phyloP scores from a whole-genome alignment of 352 stramenopile species.

The Phytophthora palmivora region DNA sequence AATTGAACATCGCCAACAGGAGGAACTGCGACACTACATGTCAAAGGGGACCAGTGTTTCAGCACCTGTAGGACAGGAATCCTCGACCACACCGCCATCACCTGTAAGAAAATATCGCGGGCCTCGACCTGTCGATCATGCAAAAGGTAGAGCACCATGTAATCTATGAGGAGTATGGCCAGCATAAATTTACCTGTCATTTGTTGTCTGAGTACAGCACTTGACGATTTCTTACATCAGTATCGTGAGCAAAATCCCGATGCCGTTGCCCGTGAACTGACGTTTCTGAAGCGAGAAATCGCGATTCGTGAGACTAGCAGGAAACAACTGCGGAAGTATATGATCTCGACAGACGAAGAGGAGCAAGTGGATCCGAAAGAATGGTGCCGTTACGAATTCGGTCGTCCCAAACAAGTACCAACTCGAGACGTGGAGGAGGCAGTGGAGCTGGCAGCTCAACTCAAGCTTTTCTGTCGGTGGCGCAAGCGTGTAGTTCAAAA shows the following conservation, averaged over 20 bases:
- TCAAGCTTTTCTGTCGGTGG: slow-evolving; percentile 67
- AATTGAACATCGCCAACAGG: slow-evolving; percentile 49
- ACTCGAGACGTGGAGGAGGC: slow-evolving; percentile 55
- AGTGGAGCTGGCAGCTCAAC: slow-evolving; percentile 58
- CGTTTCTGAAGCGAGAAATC: slow-evolving; percentile 67
- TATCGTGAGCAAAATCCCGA: slow-evolving; percentile 48
- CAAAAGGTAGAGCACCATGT: slow-evolving; percentile 37
- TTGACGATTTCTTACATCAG: slow-evolving; percentile 52
- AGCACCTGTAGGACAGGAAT: neutral
- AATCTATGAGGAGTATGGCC: neutral
- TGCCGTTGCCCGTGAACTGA: slow-evolving; percentile 54
- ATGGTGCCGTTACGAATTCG: slow-evolving; percentile 67
- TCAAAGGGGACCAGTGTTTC: slow-evolving; percentile 6
- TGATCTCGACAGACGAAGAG: slow-evolving; percentile 70
- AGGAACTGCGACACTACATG: slow-evolving; percentile 48
- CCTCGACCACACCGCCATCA: slow-evolving; percentile 6
- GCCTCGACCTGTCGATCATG: slow-evolving; percentile 60
- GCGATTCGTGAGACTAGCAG: slow-evolving; percentile 65
- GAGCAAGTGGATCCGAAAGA: slow-evolving; percentile 66
- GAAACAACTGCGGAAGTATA: slow-evolving; percentile 69
- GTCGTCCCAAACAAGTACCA: slow-evolving; percentile 48
- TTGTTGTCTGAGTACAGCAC: slow-evolving; percentile 28
- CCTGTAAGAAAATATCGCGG: slow-evolving; percentile 38
- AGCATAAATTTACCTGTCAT: neutral
- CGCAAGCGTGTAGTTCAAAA: slow-evolving; percentile 46